These are phyloP conservation scores for Ceratocystis cacaofunesta DNA, from an alignment of 2,329 filamentous ascomycete species.

Conservation along the genomic window DNA sequence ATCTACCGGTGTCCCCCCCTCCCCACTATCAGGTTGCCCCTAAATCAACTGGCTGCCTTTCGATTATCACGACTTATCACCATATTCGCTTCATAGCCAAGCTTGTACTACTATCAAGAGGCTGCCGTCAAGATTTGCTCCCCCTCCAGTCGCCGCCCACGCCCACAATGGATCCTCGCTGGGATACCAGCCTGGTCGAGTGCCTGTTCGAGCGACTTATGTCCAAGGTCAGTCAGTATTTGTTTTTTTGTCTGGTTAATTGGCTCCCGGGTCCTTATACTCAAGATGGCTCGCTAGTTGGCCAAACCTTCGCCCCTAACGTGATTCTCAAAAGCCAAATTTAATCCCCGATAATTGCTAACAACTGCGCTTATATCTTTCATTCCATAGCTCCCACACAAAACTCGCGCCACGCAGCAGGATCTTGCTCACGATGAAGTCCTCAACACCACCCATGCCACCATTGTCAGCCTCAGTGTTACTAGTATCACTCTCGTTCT, in stretches of 20 bases:
- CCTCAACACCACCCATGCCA: slow-evolving; percentile 44
- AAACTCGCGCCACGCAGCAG: slow-evolving; percentile 42
- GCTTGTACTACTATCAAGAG: not conserved
- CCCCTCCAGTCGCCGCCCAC: not conserved
- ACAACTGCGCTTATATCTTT: not conserved
- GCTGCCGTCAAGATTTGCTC: not conserved
- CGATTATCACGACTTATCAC: not conserved
- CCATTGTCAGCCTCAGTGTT: slow-evolving; percentile 45
- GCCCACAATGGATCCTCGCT: slow-evolving; percentile 19
- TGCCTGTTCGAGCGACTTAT: slow-evolving; percentile 44
- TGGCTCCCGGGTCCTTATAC: not conserved
- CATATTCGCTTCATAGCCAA: not conserved
- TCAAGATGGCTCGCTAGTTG: too few relatives aligned
- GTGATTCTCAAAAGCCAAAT: not conserved
- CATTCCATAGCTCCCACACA: slow-evolving; percentile 41
- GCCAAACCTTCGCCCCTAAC: too few relatives aligned
- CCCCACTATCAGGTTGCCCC: slow-evolving; percentile 1
- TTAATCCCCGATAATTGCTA: not conserved
- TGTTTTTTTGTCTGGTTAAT: not conserved
- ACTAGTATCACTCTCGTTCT: slow-evolving; percentile 39
- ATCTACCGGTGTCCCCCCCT: not conserved
- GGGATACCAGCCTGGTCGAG: slow-evolving; percentile 40
- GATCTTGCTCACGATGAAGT: slow-evolving; percentile 47
- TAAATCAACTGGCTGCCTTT: not conserved
- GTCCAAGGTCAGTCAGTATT: slow-evolving; percentile 35